Conservation (phyloP, 345 rosid genomes). For the Erucastrum elatum region DNA sequence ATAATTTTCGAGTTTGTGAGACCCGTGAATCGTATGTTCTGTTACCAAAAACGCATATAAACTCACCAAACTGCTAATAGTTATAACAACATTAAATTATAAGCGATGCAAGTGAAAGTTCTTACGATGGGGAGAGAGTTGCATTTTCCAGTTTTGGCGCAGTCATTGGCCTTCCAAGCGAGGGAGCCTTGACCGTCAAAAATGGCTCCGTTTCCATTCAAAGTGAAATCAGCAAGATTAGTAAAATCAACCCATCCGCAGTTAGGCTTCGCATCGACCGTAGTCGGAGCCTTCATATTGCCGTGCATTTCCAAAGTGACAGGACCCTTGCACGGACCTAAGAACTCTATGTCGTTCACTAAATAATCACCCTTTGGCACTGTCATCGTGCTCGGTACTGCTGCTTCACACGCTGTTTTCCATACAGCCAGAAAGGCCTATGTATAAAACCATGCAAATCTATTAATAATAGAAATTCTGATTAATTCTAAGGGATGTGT, state of each 20-base stretch:
- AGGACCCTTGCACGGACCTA: constrained; percentile 52
- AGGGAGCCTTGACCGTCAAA: constrained; percentile 48
- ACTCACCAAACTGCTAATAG: not conserved
- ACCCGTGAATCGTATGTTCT: constrained; percentile 35
- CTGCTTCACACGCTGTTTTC: constrained; percentile 40
- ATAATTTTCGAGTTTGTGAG: constrained; percentile 27
- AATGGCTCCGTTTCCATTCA: constrained; percentile 45
- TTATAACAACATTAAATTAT: not conserved
- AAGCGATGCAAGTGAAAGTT: not conserved
- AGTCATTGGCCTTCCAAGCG: constrained; percentile 43
- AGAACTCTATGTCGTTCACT: constrained; percentile 29
- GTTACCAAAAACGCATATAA: not conserved
- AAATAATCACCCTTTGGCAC: constrained; percentile 48
- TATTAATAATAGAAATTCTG: too few relatives aligned
- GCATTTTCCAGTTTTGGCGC: constrained; percentile 36
- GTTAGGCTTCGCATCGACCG: constrained; percentile 2
- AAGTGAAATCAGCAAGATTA: constrained; percentile 30
- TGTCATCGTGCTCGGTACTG: constrained; percentile 30
- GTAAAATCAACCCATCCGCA: constrained; percentile 12
- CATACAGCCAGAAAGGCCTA: constrained; percentile 47
- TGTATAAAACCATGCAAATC: not conserved
- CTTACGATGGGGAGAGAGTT: constrained; percentile 42
- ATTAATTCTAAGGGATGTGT: too few relatives aligned
- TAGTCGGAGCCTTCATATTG: constrained; percentile 38
- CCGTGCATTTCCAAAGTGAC: constrained; percentile 45